These are phyloP conservation scores for Drechslerella coelobrocha DNA, from an alignment of 2,329 filamentous ascomycete species.

Conservation along the genomic window DNA sequence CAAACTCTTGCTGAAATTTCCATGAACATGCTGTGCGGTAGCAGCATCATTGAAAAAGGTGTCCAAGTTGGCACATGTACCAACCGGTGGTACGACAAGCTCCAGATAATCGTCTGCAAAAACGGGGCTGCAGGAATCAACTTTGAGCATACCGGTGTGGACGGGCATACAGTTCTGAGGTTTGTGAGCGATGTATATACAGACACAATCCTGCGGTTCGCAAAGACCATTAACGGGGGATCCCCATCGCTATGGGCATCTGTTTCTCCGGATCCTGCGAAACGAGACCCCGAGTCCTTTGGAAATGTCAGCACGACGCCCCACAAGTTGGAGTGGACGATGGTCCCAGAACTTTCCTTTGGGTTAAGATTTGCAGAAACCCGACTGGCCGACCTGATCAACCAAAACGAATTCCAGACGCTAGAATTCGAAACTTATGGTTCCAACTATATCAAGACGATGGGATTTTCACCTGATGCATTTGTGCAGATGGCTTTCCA, in stretches of 20 bases:
- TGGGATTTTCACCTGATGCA: conserved; percentile 95
- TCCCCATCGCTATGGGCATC: conserved; percentile 92
- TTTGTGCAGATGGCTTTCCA: conserved; percentile 99
- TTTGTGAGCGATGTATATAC: conserved; percentile 98
- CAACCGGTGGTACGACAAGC: conserved; percentile 98
- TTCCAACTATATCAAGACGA: conserved; percentile 96
- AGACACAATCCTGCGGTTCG: conserved; percentile 94
- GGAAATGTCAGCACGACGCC: conserved; percentile 92
- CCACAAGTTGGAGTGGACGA: conserved; percentile 97
- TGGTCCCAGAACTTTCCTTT: conserved; percentile 87
- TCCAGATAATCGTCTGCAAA: conserved; percentile 98
- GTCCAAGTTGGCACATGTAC: conserved; percentile 97
- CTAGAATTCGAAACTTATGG: conserved; percentile 88
- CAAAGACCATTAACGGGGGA: conserved; percentile 90
- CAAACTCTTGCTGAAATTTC: conserved; percentile 81
- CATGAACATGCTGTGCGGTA: conserved; percentile 97
- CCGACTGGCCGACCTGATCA: conserved; percentile 87
- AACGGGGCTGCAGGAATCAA: conserved; percentile 99
- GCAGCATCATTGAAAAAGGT: conserved; percentile 86
- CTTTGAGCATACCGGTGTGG: conserved; percentile 97
- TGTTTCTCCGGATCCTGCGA: conserved; percentile 86
- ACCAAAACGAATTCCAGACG: conserved; percentile 94
- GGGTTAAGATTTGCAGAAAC: conserved; percentile 96
- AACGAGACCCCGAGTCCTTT: conserved; percentile 87
- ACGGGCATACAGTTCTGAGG: conserved; percentile 93